phyloP scores from a whole-genome alignment of 1,139 yeast species.

The Candida sanyaensis region DNA sequence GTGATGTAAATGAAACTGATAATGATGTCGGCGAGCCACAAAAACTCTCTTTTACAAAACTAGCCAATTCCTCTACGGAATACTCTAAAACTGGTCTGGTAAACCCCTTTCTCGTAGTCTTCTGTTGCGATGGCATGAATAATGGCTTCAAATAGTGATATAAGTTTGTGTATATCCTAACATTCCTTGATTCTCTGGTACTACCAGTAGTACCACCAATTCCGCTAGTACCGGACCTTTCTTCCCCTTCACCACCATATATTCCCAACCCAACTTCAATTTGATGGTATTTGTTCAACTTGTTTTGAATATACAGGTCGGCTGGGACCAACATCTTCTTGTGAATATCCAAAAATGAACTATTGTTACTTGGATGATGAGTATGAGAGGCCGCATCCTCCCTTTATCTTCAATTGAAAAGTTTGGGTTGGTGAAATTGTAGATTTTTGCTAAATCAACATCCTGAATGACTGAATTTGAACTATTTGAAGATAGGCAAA shows the following conservation, averaged over 20 bases:
- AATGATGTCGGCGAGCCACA: slow-evolving; percentile 2
- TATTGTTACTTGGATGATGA: slow-evolving; percentile 1
- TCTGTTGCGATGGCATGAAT: slow-evolving; percentile 16
- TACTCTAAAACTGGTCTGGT: slow-evolving; percentile 24
- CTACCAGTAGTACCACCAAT: background rate
- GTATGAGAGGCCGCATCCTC: slow-evolving; percentile 24
- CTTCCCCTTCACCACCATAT: background rate
- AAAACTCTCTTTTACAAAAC: slow-evolving; percentile 28
- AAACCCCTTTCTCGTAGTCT: slow-evolving; percentile 13
- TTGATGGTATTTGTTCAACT: slow-evolving; percentile 19
- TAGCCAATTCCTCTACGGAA: slow-evolving; percentile 32
- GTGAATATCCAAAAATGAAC: slow-evolving; percentile 34
- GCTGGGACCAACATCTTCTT: slow-evolving; percentile 41
- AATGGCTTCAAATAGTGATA: slow-evolving; percentile 16
- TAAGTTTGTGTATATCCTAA: slow-evolving; percentile 2
- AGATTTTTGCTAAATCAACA: slow-evolving; percentile 33
- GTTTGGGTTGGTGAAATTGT: slow-evolving; percentile 42
- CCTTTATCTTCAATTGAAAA: slow-evolving; percentile 24
- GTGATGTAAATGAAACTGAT: background rate
- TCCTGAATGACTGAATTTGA: slow-evolving; percentile 44
- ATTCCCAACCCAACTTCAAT: slow-evolving; percentile 29
- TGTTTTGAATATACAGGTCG: slow-evolving; percentile 37
- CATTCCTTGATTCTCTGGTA: slow-evolving; percentile 3
- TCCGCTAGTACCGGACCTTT: background rate
- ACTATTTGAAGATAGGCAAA: slow-evolving; percentile 42